Conservation (phyloP, 768 basidiomycete genomes). For the Xerocomus spinulosus region DNA sequence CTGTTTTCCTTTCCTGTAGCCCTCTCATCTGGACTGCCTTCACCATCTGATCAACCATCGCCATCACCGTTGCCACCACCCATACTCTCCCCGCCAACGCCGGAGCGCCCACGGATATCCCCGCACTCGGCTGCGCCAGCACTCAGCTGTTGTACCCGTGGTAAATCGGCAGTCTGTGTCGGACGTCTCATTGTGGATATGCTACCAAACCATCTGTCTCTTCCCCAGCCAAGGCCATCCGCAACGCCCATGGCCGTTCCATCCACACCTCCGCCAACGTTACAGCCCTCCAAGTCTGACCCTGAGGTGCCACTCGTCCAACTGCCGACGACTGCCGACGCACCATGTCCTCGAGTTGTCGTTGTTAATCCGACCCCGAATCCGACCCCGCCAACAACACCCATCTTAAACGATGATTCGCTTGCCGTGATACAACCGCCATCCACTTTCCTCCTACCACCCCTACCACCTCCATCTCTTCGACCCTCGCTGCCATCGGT, state of each 20-base stretch:
- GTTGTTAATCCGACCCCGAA: constrained; percentile 75
- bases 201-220: constrained; percentile 40
- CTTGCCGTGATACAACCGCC: constrained; percentile 23
- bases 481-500: constrained; percentile 2
- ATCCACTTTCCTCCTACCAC: constrained; percentile 28
- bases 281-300: constrained; percentile 13
- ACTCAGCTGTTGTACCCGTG: constrained; percentile 9
- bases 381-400: constrained; percentile 74
- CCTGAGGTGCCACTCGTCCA: constrained; percentile 25
- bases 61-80: constrained; percentile 27
- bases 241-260: not conserved
- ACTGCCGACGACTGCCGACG: constrained; percentile 22
- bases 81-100: constrained; percentile 19
- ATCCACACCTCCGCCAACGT: constrained; percentile 4
- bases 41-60: constrained; percentile 28
- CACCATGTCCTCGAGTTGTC: constrained; percentile 51
- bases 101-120: constrained; percentile 28
- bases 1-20: constrained; percentile 21
- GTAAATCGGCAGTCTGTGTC: constrained; percentile 28
- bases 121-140: constrained; percentile 16
- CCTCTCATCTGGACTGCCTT: constrained; percentile 22
- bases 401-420: constrained; percentile 33
- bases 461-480: constrained; percentile 24
- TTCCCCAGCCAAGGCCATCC: constrained; percentile 17
- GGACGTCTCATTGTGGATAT: constrained; percentile 57